Evolutionary conservation across 495 filamentous ascomycete species (phyloP), one percentile per base, ranked within the genome.

Genomic region (Hyaloscypha hepaticicola): DNA sequence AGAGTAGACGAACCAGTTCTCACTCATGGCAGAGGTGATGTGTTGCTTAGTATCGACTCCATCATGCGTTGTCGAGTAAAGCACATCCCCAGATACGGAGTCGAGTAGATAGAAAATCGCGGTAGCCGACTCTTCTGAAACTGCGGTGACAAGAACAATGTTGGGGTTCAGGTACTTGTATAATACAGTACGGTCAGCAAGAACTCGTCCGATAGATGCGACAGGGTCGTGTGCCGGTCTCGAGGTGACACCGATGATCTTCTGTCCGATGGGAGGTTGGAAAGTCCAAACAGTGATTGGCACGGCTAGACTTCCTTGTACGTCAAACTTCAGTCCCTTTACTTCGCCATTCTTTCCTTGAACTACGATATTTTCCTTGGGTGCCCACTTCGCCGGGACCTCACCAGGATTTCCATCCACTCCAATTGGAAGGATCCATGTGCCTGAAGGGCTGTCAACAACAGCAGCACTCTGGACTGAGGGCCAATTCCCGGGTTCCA

Each of bases 131-230:
- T 77, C 75, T 34, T 87, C 82, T 60, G 88, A 78, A 21, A 87
- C 78, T 8, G 92, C 84, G 0, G 91, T 90, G 58, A 97, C 80
- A 0, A 96, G 84, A 7, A 93, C 78, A 5, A 93, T 80, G 75
- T 98, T 97, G 1, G 90, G 88, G 76, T 93, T 95, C 26, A 99
- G 78, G 74, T 97, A 97, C 78, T 99, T 99, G 84, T 98, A 99
- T 64, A 96, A 82, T 48, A 99, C 95, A 1, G 87, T 89, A 22
- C 95, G 88, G 70, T 98, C 88, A 57, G 92, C 93, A 33, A 98
- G 85, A 22, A 96, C 95, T 64, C 91, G 89, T 52, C 96, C 95
- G 62, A 99, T 97, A 0, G 95, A 97, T 11, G 96, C 94, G 50
- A 97, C 88, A 3, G 91, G 91, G 65, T 98, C 94, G 68, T 95